phyloP scores from a whole-genome alignment of 2,329 filamentous ascomycete genomes.

The Fusarium vanettenii region DNA sequence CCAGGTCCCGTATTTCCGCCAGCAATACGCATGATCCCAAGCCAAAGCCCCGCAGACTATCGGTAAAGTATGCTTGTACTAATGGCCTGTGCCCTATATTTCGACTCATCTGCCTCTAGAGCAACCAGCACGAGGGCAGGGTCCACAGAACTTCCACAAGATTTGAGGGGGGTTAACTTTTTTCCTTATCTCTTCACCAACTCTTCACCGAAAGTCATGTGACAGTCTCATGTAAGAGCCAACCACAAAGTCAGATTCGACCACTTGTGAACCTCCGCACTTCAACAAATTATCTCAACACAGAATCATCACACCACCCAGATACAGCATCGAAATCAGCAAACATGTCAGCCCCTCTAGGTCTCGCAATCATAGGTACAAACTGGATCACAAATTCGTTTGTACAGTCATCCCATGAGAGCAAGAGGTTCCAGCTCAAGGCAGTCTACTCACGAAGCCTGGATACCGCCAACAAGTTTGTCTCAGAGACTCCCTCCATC shows the following conservation, averaged over 20 bases:
- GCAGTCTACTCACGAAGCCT: slow-evolving; percentile 31
- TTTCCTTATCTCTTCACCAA: background rate
- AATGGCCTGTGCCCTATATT: background rate
- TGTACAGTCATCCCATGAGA: slow-evolving; percentile 34
- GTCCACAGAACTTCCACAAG: background rate
- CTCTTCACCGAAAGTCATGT: background rate
- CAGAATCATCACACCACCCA: background rate
- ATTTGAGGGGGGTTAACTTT: background rate
- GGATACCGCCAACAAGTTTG: slow-evolving; percentile 25
- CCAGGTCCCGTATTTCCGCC: background rate
- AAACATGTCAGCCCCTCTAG: slow-evolving; percentile 26
- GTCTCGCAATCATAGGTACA: slow-evolving; percentile 33
- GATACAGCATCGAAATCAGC: background rate
- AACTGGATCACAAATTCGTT: slow-evolving; percentile 39
- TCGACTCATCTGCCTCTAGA: background rate
- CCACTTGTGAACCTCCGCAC: background rate
- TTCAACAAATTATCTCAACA: background rate
- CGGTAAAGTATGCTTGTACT: background rate
- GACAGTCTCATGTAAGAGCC: background rate
- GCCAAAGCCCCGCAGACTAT: too few species aligned
- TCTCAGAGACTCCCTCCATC: slow-evolving; percentile 27
- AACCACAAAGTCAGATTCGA: background rate
- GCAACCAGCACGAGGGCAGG: background rate
- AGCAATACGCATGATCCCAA: background rate
- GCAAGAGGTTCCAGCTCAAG: slow-evolving; percentile 18